Evolutionary conservation across 306 rosid genomes (phyloP).

Genomic region (Delonix regia): DNA sequence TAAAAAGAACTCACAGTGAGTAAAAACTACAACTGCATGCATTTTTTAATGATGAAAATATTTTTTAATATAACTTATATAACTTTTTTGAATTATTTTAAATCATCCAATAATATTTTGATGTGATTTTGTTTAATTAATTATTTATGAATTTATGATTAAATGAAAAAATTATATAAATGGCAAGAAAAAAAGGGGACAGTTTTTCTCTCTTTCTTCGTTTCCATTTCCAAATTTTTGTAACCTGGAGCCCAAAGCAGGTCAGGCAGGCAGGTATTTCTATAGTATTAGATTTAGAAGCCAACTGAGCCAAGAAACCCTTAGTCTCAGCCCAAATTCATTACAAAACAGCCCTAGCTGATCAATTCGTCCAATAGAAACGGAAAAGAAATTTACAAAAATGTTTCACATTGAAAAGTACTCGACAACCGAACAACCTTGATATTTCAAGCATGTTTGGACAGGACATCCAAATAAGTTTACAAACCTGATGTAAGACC

Average conservation of each 20-base stretch:
- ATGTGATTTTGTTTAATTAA: neutral
- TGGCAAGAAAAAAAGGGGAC: neutral
- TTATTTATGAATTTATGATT: neutral
- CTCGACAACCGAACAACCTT: slow-evolving; percentile 23
- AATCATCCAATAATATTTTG: no score
- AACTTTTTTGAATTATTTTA: no score
- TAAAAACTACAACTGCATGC: no score
- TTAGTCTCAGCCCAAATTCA: neutral
- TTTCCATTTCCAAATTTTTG: neutral
- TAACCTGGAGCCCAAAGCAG: neutral
- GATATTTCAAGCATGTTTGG: slow-evolving; percentile 36
- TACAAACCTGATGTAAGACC: neutral
- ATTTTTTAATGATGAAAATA: no score
- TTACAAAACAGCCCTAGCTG: neutral
- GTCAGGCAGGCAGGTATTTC: neutral
- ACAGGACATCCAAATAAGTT: slow-evolving; percentile 34
- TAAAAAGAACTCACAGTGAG: no score
- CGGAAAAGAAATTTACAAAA: slow-evolving; percentile 15
- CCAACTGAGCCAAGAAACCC: neutral
- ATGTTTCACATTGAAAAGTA: neutral
- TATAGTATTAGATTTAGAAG: neutral
- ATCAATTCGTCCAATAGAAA: neutral
- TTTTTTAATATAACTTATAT: no score
- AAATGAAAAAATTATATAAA: neutral
- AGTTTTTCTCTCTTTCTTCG: neutral